phyloP scores from a whole-genome alignment of 164 flowering plant genomes.

The Saururus chinensis region DNA sequence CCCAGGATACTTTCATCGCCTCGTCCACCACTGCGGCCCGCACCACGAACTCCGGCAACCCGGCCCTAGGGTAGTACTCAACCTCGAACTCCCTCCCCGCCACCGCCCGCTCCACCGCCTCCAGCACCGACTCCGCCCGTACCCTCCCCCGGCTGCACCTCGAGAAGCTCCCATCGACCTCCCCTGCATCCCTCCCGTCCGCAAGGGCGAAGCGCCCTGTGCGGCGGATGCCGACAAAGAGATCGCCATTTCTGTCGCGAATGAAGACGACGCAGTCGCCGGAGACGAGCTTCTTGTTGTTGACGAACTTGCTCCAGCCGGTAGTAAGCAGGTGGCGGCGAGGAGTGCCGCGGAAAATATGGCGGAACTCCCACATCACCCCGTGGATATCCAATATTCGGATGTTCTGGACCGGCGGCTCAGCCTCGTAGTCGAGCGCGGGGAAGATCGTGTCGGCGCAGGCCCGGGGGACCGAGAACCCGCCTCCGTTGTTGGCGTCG shows the following conservation, averaged over 20 bases:
- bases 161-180: constrained; percentile 8
- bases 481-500: constrained; percentile 93
- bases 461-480: constrained; percentile 71
- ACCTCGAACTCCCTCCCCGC: constrained; percentile 40
- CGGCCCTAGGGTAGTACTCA: constrained; percentile 50
- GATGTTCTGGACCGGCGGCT: constrained; percentile 64
- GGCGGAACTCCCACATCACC: constrained; percentile 44
- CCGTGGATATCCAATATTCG: constrained; percentile 41
- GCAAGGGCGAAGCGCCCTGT: constrained; percentile 10
- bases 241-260: constrained; percentile 22
- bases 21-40: constrained; percentile 48
- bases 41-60: constrained; percentile 54
- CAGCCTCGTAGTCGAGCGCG: constrained; percentile 34
- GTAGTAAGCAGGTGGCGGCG: constrained; percentile 72
- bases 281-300: constrained; percentile 53
- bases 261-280: constrained; percentile 78
- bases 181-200: not conserved
- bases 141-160: constrained; percentile 9
- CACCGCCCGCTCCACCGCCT: constrained; percentile 20
- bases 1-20: constrained; percentile 33
- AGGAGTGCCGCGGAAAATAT: constrained; percentile 69
- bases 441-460: constrained; percentile 84
- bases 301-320: constrained; percentile 91
- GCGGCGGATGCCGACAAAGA: constrained; percentile 50
- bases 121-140: not conserved